phyloP scores from a whole-genome alignment of 164 flowering plant species.

The Vitis labrusca region DNA sequence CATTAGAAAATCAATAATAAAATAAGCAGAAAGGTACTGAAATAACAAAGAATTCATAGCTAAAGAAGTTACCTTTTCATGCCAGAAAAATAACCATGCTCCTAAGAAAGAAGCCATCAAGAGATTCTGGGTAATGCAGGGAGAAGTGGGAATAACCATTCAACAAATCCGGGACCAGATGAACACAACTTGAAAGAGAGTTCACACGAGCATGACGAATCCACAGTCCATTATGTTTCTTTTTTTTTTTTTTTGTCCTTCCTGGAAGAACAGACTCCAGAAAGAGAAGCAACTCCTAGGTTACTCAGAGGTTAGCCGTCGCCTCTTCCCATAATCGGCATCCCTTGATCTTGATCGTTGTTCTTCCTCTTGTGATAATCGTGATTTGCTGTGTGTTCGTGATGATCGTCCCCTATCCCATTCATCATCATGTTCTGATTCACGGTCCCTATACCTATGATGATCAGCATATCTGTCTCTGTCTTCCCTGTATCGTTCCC shows the following conservation, averaged over 20 bases:
- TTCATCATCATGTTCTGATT: conserved; percentile 63
- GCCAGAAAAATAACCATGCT: conserved; percentile 7
- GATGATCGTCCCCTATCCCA: conserved; percentile 80
- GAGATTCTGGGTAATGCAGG: conserved; percentile 15
- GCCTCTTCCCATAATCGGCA: conserved; percentile 77
- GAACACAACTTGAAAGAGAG: conserved; percentile 15
- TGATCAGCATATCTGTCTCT: conserved; percentile 65
- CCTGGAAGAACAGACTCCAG: neutral
- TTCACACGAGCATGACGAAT: conserved; percentile 11
- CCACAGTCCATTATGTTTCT: conserved; percentile 4
- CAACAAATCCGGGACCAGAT: conserved; percentile 10
- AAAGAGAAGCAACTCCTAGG: conserved; percentile 1
- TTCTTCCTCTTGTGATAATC: conserved; percentile 65
- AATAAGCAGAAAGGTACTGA: too few species aligned
- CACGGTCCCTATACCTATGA: conserved; percentile 64
- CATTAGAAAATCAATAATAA: too few species aligned
- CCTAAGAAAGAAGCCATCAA: conserved; percentile 11
- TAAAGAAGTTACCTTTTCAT: conserved; percentile 19
- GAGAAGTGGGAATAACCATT: conserved; percentile 9
- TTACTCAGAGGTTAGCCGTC: conserved; percentile 57
- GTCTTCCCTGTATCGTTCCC: conserved; percentile 63
- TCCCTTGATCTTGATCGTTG: conserved; percentile 74
- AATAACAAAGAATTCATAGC: neutral
- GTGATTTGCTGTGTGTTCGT: conserved; percentile 65
- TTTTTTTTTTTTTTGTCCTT: conserved; percentile 6